Conservation (phyloP, 106 monocot species). For the Dendrobium chrysotoxum region DNA sequence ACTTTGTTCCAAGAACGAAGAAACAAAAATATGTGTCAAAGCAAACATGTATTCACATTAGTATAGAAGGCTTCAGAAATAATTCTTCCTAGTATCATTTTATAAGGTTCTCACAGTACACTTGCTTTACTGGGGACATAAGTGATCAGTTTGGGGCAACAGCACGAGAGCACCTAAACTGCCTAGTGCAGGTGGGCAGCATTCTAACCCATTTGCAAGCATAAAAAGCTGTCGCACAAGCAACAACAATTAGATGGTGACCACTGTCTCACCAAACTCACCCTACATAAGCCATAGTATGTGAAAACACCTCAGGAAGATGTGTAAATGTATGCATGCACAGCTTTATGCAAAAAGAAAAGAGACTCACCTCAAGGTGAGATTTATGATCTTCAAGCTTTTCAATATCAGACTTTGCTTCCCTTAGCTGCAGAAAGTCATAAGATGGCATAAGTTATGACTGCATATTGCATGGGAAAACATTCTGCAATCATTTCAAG, state of each 20-base stretch:
- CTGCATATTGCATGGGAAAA: background rate
- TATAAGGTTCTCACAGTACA: too few species aligned
- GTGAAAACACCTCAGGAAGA: background rate
- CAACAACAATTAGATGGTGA: background rate
- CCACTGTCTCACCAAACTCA: background rate
- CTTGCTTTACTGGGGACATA: too few species aligned
- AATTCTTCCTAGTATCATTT: too few species aligned
- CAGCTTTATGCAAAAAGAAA: constrained; percentile 9
- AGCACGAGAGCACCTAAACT: background rate
- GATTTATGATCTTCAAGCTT: constrained; percentile 50
- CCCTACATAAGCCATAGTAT: background rate
- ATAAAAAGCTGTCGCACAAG: background rate
- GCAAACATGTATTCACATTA: too few species aligned
- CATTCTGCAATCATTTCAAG: background rate
- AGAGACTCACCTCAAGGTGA: constrained; percentile 30
- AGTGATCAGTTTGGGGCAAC: too few species aligned
- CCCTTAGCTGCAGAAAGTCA: constrained; percentile 33
- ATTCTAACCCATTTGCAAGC: background rate
- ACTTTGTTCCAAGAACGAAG: too few species aligned
- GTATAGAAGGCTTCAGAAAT: too few species aligned
- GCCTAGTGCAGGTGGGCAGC: background rate
- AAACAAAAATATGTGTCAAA: too few species aligned
- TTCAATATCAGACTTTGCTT: constrained; percentile 33
- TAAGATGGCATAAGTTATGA: background rate
- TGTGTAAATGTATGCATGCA: background rate